Base-by-base conservation (phyloP, 2,329 filamentous ascomycete genomes). In the Alternaria brassicicola region DNA sequence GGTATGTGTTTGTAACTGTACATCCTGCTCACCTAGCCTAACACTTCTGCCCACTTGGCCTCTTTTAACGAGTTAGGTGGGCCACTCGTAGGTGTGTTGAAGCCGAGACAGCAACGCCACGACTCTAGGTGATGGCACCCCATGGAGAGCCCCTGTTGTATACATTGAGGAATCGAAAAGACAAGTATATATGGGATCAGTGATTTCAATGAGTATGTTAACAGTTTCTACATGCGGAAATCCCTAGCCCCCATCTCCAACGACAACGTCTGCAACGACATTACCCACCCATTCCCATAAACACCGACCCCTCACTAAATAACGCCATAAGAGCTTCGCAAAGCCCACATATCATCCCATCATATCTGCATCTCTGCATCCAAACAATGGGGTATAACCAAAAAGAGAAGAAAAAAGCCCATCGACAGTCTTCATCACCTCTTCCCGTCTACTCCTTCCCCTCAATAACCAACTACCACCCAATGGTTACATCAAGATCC, bases 401-500 rank as follows among this genome's bases (percentile, higher is more conserved):
- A 47, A 47, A 25, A 42, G 21, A 41, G 10, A n/a, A 28, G 15
- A 33, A 33, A 15, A 33, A 12, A 36, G 33, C 33, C 33, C 31
- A 35, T 35, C 6, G 15, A 19, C 42, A n/a, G n/a, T n/a, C 42
- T 17, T 10, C 42, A 19, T 19, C 39, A 9, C n/a, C 15, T 13
- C 12, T 26, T 13, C 2, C n/a, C 12, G 9, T 31, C 26, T 19
- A 30, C 1, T 8, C 28, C 13, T 17, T n/a, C 12, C 30, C 2
- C 12, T 15, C 2, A 25, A n/a, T n/a, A n/a, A n/a, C n/a, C n/a
- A n/a, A n/a, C n/a, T n/a, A n/a, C n/a, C n/a, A n/a, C n/a, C 2
- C 6, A 10, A 6, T 26, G 0, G 35, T 47, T 47, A 47, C 12
- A 47, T 47, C 43, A 47, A 35, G 9, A 59, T 59, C 56, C 56